These are phyloP conservation scores for Termitomyces sp. DNA, from an alignment of 768 basidiomycete species.

Conservation along the genomic window DNA sequence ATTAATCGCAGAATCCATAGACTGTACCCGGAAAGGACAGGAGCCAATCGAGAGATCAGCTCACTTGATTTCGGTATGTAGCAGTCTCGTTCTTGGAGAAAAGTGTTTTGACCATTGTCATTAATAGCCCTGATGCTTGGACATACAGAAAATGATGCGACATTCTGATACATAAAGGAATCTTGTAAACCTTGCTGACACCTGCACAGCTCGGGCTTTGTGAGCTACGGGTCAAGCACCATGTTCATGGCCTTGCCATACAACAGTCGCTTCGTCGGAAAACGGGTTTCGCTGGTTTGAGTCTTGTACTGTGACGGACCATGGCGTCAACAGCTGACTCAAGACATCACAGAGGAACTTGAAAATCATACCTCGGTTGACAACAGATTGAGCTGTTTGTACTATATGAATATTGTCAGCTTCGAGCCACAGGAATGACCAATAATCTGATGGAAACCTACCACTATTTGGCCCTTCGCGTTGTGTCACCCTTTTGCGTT, in stretches of 20 bases:
- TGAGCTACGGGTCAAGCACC: neutral
- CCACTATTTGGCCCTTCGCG: neutral
- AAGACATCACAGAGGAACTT: neutral
- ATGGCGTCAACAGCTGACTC: neutral
- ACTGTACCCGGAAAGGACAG: no score
- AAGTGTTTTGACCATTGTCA: no score
- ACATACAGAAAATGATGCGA: neutral
- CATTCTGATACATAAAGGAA: neutral
- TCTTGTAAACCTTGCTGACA: neutral
- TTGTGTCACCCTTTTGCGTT: neutral
- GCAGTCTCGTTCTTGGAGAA: no score
- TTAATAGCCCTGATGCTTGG: neutral
- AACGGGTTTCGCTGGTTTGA: neutral
- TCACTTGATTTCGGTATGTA: no score
- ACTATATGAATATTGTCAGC: neutral
- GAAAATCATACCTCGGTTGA: neutral
- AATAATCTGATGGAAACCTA: neutral
- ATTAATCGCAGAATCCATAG: slow-evolving; percentile 7
- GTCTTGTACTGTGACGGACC: neutral
- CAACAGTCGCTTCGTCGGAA: neutral
- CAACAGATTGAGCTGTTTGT: neutral
- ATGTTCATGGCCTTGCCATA: neutral
- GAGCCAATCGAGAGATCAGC: neutral
- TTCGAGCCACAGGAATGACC: neutral
- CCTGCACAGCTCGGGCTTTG: neutral